These are phyloP conservation scores for Eimeria necatrix DNA, from an alignment of 169 alveolate species.

Conservation along the genomic window DNA sequence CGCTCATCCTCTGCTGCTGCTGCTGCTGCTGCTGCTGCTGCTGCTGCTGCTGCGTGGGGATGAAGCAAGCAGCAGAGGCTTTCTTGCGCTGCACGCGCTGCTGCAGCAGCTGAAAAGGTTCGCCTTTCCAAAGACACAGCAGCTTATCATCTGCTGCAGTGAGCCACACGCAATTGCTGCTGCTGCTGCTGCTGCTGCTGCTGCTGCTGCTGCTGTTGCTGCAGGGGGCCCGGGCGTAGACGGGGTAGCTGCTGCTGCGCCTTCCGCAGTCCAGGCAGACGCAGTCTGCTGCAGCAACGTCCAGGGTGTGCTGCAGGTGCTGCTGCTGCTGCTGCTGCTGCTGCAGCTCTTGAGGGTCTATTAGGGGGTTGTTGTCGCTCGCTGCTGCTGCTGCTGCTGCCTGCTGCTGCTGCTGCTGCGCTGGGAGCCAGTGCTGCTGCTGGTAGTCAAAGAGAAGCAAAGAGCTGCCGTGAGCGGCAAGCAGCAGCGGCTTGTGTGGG, in stretches of 20 bases:
- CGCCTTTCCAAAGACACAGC: slow-evolving; percentile 5
- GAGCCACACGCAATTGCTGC: slow-evolving; percentile 31
- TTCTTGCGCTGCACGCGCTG: slow-evolving; percentile 60
- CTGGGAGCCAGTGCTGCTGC: not conserved
- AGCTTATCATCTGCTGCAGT: slow-evolving; percentile 58
- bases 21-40: not conserved
- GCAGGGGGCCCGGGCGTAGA: not conserved
- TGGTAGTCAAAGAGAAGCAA: slow-evolving; percentile 18
- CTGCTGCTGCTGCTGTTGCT: not conserved
- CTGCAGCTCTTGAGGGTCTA: not conserved
- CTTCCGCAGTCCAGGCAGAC: slow-evolving; percentile 56
- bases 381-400: too few species aligned
- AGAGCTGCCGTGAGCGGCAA: not conserved
- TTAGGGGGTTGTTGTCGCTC: not conserved
- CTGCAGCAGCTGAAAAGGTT: slow-evolving; percentile 16
- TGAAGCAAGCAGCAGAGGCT: slow-evolving; percentile 37
- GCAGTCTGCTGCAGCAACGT: slow-evolving; percentile 50
- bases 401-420: not conserved
- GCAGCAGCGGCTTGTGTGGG: slow-evolving; percentile 62
- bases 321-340: slow-evolving; percentile 32
- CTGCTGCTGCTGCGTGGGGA: not conserved
- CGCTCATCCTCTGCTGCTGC: not conserved
- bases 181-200: too few species aligned
- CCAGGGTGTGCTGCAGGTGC: not conserved
- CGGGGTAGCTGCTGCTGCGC: slow-evolving; percentile 30